A percentile compares a stretch with the other conserved stretches of the same genome.
Evolutionary conservation across 176 grass and related monocot species (phyloP).

Genomic region (Saccharum spontaneum): DNA sequence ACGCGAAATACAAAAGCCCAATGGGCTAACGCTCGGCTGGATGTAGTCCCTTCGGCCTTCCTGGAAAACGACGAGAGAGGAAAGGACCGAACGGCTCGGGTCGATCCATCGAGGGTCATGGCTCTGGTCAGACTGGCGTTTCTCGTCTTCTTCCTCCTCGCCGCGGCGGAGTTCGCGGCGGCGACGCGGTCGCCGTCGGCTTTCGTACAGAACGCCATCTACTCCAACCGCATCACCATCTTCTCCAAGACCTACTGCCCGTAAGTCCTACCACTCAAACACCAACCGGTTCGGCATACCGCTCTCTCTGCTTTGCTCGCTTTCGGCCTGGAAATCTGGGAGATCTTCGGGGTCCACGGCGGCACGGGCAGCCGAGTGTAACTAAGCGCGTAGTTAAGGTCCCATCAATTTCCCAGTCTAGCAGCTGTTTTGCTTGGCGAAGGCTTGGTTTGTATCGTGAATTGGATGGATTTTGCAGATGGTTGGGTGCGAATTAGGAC

Average conservation of each 20-base stretch:
- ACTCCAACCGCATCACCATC: constrained; percentile 92
- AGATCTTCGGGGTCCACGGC: neutral
- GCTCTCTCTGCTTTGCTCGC: neutral
- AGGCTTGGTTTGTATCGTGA: neutral
- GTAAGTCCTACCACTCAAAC: constrained; percentile 32
- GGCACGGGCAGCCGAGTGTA: neutral
- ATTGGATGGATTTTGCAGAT: neutral
- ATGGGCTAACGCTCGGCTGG: neutral
- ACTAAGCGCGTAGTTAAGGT: neutral
- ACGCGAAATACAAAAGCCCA: neutral
- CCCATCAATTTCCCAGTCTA: neutral
- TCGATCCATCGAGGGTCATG: neutral
- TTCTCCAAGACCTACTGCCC: constrained; percentile 96
- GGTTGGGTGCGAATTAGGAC: neutral
- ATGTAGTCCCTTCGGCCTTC: neutral
- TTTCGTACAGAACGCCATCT: constrained; percentile 88
- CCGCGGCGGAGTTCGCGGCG: constrained; percentile 29
- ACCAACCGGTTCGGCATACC: neutral
- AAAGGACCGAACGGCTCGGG: neutral
- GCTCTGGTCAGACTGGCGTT: constrained; percentile 15
- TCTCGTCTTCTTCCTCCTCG: constrained; percentile 37
- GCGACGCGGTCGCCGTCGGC: constrained; percentile 61
- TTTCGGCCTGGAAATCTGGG: neutral
- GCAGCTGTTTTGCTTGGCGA: neutral
- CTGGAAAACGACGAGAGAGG: neutral